Conservation (phyloP, 441 rosid genomes). For the Adansonia gregorii region DNA sequence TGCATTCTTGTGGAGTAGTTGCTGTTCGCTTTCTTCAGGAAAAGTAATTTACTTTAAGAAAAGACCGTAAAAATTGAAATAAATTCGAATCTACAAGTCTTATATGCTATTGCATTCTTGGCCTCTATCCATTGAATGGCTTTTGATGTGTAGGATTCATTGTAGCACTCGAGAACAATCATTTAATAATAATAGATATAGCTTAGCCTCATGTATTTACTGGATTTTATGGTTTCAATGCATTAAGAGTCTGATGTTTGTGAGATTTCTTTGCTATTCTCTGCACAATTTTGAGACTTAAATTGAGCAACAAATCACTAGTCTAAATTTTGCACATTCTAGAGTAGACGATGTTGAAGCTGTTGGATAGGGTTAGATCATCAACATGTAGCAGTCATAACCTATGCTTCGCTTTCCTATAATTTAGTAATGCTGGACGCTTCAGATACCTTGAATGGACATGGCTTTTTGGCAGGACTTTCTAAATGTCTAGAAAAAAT, state of each 20-base stretch:
- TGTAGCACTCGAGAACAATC: background rate
- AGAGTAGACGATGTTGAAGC: conserved; percentile 3
- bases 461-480: background rate
- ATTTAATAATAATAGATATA: background rate
- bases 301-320: background rate
- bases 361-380: conserved; percentile 1
- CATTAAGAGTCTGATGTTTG: background rate
- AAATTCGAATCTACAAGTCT: background rate
- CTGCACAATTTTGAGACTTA: background rate
- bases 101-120: background rate
- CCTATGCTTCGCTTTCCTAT: conserved; percentile 5
- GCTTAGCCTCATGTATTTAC: conserved; percentile 3
- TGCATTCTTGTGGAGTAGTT: background rate
- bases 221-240: conserved; percentile 2
- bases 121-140: background rate
- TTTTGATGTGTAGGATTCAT: background rate
- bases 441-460: background rate
- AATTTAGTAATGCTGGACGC: background rate
- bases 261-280: conserved; percentile 2
- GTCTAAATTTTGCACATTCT: background rate
- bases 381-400: conserved; percentile 6
- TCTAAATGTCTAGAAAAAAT: background rate
- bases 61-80: background rate
- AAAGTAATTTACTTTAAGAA: conserved; percentile 6
- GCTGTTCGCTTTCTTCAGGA: conserved; percentile 9